Percentiles rank a stretch among this genome's conserved stretches.
Conservation (phyloP, 2,329 filamentous ascomycete genomes). For the Podosphaera xanthii region DNA sequence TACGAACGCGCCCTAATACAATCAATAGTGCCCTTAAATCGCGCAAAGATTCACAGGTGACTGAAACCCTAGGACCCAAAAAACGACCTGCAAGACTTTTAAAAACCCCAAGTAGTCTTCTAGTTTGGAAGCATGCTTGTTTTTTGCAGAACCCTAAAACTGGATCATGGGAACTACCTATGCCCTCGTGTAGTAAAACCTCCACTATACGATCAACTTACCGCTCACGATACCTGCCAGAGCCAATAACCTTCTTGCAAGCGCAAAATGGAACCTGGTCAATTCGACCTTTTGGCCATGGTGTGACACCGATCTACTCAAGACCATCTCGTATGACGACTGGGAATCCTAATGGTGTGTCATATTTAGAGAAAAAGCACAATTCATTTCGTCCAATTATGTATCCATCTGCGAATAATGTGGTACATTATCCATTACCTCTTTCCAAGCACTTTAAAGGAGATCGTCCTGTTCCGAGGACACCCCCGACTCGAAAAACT, state of each 20-base stretch:
- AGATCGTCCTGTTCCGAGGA: background rate
- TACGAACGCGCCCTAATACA: background rate
- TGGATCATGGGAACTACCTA: constrained; percentile 10
- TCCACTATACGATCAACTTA: background rate
- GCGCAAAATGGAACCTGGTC: constrained; percentile 12
- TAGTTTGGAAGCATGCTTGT: constrained; percentile 1
- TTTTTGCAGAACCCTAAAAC: constrained; percentile 10
- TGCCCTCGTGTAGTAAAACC: background rate
- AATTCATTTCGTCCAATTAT: constrained; percentile 11
- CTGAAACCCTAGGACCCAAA: background rate
- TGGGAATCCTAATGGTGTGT: constrained; percentile 6
- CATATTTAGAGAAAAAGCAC: constrained; percentile 9
- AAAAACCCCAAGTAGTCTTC: background rate
- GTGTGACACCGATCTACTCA: constrained; percentile 12
- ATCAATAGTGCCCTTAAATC: background rate
- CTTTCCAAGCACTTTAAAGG: constrained; percentile 5
- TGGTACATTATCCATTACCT: constrained; percentile 5
- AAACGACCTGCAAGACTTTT: background rate
- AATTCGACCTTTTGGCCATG: constrained; percentile 14
- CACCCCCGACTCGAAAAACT: background rate
- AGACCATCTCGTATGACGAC: constrained; percentile 10
- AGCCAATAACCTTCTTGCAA: constrained; percentile 16
- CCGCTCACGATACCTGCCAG: constrained; percentile 7
- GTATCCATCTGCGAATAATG: constrained; percentile 6
- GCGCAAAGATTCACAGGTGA: background rate